These are phyloP conservation scores for Solanum neorickii DNA, from an alignment of 257 asterid genomes.

Conservation along the genomic window DNA sequence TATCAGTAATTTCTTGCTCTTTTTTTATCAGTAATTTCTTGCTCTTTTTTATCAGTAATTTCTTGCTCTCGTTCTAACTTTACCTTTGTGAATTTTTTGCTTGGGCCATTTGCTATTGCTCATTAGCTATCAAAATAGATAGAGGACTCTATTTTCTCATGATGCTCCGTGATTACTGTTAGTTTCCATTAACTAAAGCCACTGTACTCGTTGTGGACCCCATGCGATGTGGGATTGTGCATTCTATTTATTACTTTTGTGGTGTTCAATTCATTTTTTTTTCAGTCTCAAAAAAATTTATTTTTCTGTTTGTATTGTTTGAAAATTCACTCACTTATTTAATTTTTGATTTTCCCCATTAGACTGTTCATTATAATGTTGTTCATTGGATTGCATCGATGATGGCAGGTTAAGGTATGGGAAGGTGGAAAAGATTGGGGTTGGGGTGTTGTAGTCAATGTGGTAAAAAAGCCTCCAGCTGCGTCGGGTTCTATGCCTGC, in stretches of 20 bases:
- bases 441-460: slow-evolving; percentile 97
- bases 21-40: neutral
- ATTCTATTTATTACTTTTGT: neutral
- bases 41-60: neutral
- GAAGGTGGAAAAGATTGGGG: slow-evolving; percentile 99
- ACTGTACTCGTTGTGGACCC: neutral
- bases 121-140: neutral
- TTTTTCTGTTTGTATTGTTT: neutral
- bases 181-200: neutral
- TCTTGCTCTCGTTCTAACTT: neutral
- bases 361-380: neutral
- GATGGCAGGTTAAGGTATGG: slow-evolving; percentile 70
- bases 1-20: neutral
- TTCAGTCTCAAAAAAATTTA: neutral
- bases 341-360: neutral
- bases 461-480: slow-evolving; percentile 61
- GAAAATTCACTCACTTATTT: neutral
- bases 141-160: neutral
- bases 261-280: neutral
- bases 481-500: slow-evolving; percentile 80
- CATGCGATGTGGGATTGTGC: neutral
- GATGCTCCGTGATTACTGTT: neutral
- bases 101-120: neutral
- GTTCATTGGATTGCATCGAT: slow-evolving; percentile 6
- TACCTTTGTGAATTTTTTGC: neutral